phyloP scores from a whole-genome alignment of 2,329 filamentous ascomycete species.

The Colletotrichum salicis region DNA sequence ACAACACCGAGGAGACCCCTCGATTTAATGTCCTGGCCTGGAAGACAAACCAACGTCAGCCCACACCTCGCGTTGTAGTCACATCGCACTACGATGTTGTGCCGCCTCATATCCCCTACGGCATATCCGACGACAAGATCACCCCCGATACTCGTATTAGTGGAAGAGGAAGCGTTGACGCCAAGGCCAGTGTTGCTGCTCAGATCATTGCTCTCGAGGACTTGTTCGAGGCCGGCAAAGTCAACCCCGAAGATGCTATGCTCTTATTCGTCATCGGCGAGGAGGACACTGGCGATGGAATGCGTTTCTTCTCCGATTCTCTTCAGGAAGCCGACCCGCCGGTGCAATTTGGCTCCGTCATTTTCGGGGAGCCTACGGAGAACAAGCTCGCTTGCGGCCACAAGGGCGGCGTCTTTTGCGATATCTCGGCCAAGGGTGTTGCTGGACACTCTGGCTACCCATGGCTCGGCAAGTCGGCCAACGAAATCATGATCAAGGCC shows the following conservation, averaged over 20 bases:
- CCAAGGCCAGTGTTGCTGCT: conserved; percentile 76
- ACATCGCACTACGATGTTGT: conserved; percentile 86
- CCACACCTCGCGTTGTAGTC: conserved; percentile 70
- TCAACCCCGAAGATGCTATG: conserved; percentile 63
- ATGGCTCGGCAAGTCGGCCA: conserved; percentile 87
- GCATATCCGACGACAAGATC: conserved; percentile 59
- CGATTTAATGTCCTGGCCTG: conserved; percentile 84
- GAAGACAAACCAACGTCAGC: conserved; percentile 55
- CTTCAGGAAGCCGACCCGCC: conserved; percentile 46
- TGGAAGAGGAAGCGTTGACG: conserved; percentile 80
- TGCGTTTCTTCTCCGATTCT: conserved; percentile 66
- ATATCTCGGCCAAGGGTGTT: conserved; percentile 75
- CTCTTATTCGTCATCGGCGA: conserved; percentile 83
- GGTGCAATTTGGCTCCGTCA: conserved; percentile 69
- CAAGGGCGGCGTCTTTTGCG: conserved; percentile 82
- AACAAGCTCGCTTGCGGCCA: conserved; percentile 88
- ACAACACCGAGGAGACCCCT: conserved; percentile 42
- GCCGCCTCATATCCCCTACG: conserved; percentile 78
- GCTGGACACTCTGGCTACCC: conserved; percentile 93
- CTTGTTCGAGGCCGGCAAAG: conserved; percentile 55
- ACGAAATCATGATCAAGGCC: conserved; percentile 81
- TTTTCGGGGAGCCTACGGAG: conserved; percentile 95
- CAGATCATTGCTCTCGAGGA: conserved; percentile 76
- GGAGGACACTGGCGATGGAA: conserved; percentile 83
- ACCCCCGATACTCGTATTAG: conserved; percentile 65